Conservation (phyloP, 257 asterid species). For the Gynochthodes officinalis region DNA sequence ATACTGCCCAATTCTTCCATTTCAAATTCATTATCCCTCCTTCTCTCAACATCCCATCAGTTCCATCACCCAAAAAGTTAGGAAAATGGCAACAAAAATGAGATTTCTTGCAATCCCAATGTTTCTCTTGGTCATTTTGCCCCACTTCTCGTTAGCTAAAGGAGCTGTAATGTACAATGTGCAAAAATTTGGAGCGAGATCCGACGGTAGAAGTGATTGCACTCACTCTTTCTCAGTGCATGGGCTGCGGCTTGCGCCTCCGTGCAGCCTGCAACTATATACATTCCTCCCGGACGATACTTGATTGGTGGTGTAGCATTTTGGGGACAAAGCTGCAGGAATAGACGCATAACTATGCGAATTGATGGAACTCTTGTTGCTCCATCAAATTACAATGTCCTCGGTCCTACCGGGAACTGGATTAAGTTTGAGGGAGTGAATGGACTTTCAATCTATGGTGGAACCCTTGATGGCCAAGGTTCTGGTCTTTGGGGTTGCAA, state of each 20-base stretch:
- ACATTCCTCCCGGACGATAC: constrained; percentile 39
- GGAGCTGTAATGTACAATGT: too few species aligned
- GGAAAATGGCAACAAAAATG: neutral
- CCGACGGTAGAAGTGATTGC: constrained; percentile 14
- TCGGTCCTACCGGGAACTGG: constrained; percentile 44
- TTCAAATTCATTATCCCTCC: too few species aligned
- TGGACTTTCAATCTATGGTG: constrained; percentile 33
- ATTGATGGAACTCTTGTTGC: constrained; percentile 65
- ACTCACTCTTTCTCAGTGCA: constrained; percentile 24
- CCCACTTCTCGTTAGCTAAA: too few species aligned
- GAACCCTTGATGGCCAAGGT: constrained; percentile 32
- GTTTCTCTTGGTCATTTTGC: too few species aligned
- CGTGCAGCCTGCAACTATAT: constrained; percentile 16
- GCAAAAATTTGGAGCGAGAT: constrained; percentile 23
- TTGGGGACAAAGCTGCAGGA: constrained; percentile 45
- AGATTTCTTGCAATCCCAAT: constrained; percentile 5
- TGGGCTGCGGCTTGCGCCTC: constrained; percentile 34
- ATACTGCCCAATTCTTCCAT: too few species aligned
- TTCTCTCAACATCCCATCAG: neutral
- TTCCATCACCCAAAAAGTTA: constrained; percentile 23
- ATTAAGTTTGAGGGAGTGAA: constrained; percentile 47
- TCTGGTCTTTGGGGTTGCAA: constrained; percentile 27
- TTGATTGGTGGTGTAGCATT: constrained; percentile 28
- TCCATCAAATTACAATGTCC: constrained; percentile 39
- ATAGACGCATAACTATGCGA: constrained; percentile 31